Base-by-base conservation (phyloP, 495 filamentous ascomycete genomes). In the Penicillium atrosanguineum region DNA sequence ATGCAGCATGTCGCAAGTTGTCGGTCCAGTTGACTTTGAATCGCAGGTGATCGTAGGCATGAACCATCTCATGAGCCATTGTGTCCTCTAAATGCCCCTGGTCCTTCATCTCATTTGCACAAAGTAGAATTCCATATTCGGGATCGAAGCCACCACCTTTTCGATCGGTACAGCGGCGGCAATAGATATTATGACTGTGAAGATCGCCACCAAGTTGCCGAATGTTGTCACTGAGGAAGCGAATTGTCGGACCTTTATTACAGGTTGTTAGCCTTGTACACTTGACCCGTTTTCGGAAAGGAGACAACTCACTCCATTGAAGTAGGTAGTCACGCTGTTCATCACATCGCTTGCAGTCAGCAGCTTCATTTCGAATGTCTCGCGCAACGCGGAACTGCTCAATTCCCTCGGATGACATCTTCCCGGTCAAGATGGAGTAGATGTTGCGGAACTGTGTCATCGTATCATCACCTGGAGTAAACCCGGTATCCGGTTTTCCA, bases 1-100 rank as follows among this genome's bases (percentile, higher is more conserved):
- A 97, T 47, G 94, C 94, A 37, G 90, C 87, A 74, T 97, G 94
- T 67, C 86, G 83, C 70, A 98, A 64, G 59, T 89, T 80, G 50
- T 86, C 84, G 5, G 72, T 70, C 81, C 85, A 90, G 57, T 98
- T 84, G 34, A 96, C 84, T 71, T 95, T 90, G 74, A 90, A 98
- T 56, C 91, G 69, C 60, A 97, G 65, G 69, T 96, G 88, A 65
- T 98, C 94, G 76, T 89, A 97, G 8, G 91, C 93, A 75, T 98
- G 94, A 48, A 98, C 86, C 87, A 98, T 91, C 75, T 98, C 94
- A 72, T 98, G 94, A 39, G 94, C 87, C 64, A 98, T 76, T 29
- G 90, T 96, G 67, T 98, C 94, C 75, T 98, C 94, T 57, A 95
- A 62, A 62, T 95, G 88, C 2, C 83, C 78, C 43, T 82, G 76